Base-by-base conservation (phyloP, 169 alveolate species). In the Amoebophrya sp. region DNA sequence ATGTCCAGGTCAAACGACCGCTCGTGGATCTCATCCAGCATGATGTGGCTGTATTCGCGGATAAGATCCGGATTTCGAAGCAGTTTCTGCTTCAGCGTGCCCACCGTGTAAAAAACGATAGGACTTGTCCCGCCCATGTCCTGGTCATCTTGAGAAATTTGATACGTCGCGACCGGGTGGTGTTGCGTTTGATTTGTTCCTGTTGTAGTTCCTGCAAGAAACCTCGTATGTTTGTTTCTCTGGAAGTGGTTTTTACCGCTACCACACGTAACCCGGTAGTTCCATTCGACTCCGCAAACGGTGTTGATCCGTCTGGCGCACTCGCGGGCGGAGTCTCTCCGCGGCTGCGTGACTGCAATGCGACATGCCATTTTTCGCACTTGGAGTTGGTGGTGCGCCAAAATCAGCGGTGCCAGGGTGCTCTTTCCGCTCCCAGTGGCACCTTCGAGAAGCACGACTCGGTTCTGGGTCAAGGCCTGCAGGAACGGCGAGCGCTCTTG, bases 301-400 rank as follows among this genome's bases (percentile, higher is more conserved):
- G 83, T 66, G 83, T 66, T 66, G 29, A 66, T n/a, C 83, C 83
- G 29, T 25, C 35, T 7, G 35, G 32, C 32, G 83, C 83, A 66
- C 83, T 66, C 35, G 83, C 83, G 83, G 32, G 83, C 83, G 7
- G 83, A 66, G 83, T 66, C 83, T 0, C 83, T 2, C 7, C 83
- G 83, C 39, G 83, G 83, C 83, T 66, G 83, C 29, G 83, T 66
- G 35, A 66, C 83, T 25, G 83, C 83, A 25, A 66, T 66, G 35
- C 83, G 83, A 25, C 83, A 66, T 7, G 54, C 2, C 12, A 2
- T 41, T 41, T 12, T 12, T 12, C 2, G 54, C 23, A 7, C 83
- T 7, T 7, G 35, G 32, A 66, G 0, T 25, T 66, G 83, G 38
- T 66, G 83, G 35, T 66, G 83, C 83, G 83, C 83, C 39, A 66